These are phyloP conservation scores for Elsinoe ampelina DNA, from an alignment of 2,329 filamentous ascomycete species.

Conservation along the genomic window DNA sequence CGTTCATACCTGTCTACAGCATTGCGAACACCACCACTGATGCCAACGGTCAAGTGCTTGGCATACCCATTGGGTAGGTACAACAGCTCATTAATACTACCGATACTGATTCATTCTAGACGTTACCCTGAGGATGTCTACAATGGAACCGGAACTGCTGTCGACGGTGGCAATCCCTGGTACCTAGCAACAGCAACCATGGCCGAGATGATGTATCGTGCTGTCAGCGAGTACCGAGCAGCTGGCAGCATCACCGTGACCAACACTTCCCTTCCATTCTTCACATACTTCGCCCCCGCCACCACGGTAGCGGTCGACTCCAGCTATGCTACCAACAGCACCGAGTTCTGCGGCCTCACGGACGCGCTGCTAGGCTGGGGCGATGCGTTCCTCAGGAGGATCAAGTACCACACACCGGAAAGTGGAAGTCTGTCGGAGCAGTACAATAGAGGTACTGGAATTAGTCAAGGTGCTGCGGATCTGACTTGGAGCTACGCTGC, in stretches of 20 bases:
- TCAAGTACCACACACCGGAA: conserved; percentile 26
- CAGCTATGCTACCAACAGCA: conserved; percentile 21
- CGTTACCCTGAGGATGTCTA: conserved; percentile 30
- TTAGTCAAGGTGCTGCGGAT: conserved; percentile 23
- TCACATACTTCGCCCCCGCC: conserved; percentile 26
- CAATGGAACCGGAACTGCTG: conserved; percentile 24
- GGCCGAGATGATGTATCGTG: conserved; percentile 25
- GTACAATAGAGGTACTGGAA: conserved; percentile 24
- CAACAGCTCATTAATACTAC: background rate
- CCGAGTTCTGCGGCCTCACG: conserved; percentile 20
- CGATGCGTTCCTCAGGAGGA: conserved; percentile 27
- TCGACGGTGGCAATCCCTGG: conserved; percentile 28
- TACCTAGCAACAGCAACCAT: conserved; percentile 28
- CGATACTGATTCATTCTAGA: conserved; percentile 16
- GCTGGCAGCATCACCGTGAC: conserved; percentile 22
- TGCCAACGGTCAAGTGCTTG: conserved; percentile 21
- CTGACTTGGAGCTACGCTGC: conserved; percentile 29
- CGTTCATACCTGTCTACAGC: conserved; percentile 24
- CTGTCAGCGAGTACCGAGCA: conserved; percentile 18
- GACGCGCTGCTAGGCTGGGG: conserved; percentile 26
- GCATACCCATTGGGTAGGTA: conserved; percentile 25
- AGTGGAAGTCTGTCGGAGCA: conserved; percentile 24
- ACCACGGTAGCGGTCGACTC: conserved; percentile 18
- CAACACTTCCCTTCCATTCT: conserved; percentile 26
- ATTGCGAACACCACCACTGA: conserved; percentile 24